Evolutionary conservation across 208 protist species (phyloP), one percentile per base, ranked within the genome.

Genomic region (Wallacemonas sp.): DNA sequence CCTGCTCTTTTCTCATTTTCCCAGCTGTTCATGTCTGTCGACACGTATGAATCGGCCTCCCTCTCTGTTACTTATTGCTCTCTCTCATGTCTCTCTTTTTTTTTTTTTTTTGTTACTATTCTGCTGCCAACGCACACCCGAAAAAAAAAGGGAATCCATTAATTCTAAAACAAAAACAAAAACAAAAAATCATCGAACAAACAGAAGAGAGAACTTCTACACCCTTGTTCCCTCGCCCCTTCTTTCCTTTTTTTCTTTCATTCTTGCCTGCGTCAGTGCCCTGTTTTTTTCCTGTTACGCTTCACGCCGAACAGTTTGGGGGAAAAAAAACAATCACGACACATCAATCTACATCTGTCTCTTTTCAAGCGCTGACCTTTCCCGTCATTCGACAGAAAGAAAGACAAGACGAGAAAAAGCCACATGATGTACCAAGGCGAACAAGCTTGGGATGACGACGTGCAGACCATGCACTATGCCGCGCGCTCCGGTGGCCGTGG

Each of bases 361-460:
- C 17, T 9, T 49, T 49, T 33, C 56, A 42, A 64, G 11, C 53
- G 46, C 17, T 69, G 27, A 55, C 21, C 47, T 34, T 14, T 56
- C 22, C 34, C n/a, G 2, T 58, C 6, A 54, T 46, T 41, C 36
- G 36, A 58, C 6, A 39, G 19, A 27, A 58, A 39, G 28, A 9
- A 39, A 58, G 19, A 11, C 9, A n/a, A n/a, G 4, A 24, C 30
- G 30, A 31, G 26, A 31, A 21, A 9, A n/a, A 39, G 8, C 22
- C 14, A 14, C 56, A 47, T 6, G 4, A 54, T 68, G 36, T 59
- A 41, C 62, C 36, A 58, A 21, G 12, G 51, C 24, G 62, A 68
- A 47, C 62, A 60, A 47, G 33, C 19, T 6, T 68, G 62, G 62
- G 60, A 54, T 54, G 62, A 68, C 36, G 62, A 68, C 3, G 41